Conservation (phyloP, 2,329 filamentous ascomycete species). For the Fusarium albosuccineum region DNA sequence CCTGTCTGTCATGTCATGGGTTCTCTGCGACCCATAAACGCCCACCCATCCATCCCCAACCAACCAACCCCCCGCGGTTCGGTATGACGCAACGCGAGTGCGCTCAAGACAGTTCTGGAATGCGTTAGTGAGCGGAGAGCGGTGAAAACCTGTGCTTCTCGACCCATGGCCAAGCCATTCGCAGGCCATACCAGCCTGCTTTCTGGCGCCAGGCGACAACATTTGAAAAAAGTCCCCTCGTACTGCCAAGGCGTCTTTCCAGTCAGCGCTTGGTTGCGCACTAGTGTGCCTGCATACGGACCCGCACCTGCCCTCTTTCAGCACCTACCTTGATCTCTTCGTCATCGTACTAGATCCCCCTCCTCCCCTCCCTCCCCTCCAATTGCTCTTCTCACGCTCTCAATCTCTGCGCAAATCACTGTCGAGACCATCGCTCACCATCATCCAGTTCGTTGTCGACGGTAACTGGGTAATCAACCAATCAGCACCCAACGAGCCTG, state of each 20-base stretch:
- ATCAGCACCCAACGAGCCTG: conserved; percentile 83
- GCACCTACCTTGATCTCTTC: conserved; percentile 31
- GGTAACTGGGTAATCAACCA: conserved; percentile 89
- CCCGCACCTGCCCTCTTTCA: conserved; percentile 31
- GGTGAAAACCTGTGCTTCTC: conserved; percentile 34
- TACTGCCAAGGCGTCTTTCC: conserved; percentile 33
- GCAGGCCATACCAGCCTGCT: conserved; percentile 33
- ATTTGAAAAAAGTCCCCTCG: conserved; percentile 24
- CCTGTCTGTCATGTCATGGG: conserved; percentile 43
- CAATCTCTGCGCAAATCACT: conserved; percentile 21
- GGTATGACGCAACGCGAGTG: conserved; percentile 46
- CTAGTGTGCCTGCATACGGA: conserved; percentile 46
- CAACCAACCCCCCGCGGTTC: conserved; percentile 35
- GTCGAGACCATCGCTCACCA: conserved; percentile 41
- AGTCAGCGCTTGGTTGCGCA: conserved; percentile 38
- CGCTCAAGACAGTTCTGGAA: conserved; percentile 39
- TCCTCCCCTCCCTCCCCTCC: conserved; percentile 30
- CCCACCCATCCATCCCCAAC: conserved; percentile 32
- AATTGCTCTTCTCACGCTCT: conserved; percentile 38
- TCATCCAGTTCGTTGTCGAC: conserved; percentile 89
- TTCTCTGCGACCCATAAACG: conserved; percentile 39
- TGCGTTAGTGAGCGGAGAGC: conserved; percentile 36
- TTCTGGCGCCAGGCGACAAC: conserved; percentile 34
- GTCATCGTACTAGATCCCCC: conserved; percentile 41
- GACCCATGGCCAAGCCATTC: conserved; percentile 32